Evolutionary conservation across 148 eudicot genomes (phyloP), one percentile per base, ranked within the genome.

Genomic region (Silene uniflora): DNA sequence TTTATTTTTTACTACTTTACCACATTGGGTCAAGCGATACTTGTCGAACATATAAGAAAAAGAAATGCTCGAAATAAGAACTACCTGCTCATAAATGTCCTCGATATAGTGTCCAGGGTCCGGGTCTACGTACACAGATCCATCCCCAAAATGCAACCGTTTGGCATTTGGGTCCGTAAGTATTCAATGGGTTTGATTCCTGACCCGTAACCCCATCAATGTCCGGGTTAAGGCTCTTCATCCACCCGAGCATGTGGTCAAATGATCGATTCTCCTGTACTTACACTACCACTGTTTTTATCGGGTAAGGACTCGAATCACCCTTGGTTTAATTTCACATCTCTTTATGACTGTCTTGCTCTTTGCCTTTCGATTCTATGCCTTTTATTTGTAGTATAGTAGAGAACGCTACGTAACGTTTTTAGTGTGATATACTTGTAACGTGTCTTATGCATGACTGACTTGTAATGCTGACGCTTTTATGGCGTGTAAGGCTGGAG

Each of bases 191-290:
- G 80, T 84, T 88, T 7, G 84, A 84, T 44, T 83, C 88, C 13
- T 79, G 47, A 19, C 84, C 86, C 24, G 89, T 82, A 0, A 89
- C 88, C 3, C 93, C 93, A 7, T 89, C 80, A 55, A 91, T 91
- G 59, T 88, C 83, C 4, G 90, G 83, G 80, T 89, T 86, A 68
- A 91, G 23, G 46, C 75, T 27, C 65, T 89, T 89, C 97, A 91
- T 88, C 93, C 93, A 91, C 10, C 97, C 97, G 0, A 91, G 61
- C 85, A 91, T 84, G 83, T 91, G 96, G 58, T 90, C 95, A 55
- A 90, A 90, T 42, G 96, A 91, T 3, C 96, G 84, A 60, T 91
- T 88, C 81, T 91, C 97, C 74, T 88, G 91, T 23, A 91, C 97
- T 74, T 89, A 66, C 39, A 91, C 86, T 68, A 91, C 97, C 54